Conservation (phyloP, 2,329 filamentous ascomycete genomes). For the Verticillium dahliae region DNA sequence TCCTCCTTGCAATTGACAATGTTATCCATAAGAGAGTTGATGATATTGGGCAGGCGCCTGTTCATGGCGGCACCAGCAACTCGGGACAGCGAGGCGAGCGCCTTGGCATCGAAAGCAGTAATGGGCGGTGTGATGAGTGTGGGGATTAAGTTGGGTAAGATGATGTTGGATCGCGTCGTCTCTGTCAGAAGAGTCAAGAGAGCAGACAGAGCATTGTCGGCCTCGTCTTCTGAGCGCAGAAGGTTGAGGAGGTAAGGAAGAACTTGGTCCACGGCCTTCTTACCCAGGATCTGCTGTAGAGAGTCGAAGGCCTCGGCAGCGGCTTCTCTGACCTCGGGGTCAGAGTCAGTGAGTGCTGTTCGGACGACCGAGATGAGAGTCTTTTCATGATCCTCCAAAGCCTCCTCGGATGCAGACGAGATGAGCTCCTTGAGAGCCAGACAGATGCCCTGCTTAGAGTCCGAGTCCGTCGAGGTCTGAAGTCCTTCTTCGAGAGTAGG, state of each 20-base stretch:
- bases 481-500: constrained; percentile 91
- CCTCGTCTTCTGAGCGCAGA: constrained; percentile 78
- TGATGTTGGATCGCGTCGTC: constrained; percentile 88
- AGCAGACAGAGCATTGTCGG: constrained; percentile 86
- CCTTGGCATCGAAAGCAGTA: constrained; percentile 88
- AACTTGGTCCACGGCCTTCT: constrained; percentile 91
- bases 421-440: constrained; percentile 93
- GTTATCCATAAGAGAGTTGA: constrained; percentile 92
- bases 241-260: constrained; percentile 86
- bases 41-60: constrained; percentile 77
- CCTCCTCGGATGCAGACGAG: constrained; percentile 77
- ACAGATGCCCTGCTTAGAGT: constrained; percentile 95
- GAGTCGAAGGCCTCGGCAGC: constrained; percentile 97
- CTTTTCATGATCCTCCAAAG: constrained; percentile 90
- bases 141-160: constrained; percentile 90
- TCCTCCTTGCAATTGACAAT: constrained; percentile 74
- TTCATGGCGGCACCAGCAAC: constrained; percentile 91
- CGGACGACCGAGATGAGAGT: constrained; percentile 91
- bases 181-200: constrained; percentile 92
- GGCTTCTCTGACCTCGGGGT: constrained; percentile 86
- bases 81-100: constrained; percentile 84
- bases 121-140: constrained; percentile 88
- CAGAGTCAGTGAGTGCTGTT: constrained; percentile 82
- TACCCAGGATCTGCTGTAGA: constrained; percentile 87
- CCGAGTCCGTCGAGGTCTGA: constrained; percentile 79